Base-by-base conservation (phyloP, 2,329 filamentous ascomycete genomes). In the Epichloe glyceriae region DNA sequence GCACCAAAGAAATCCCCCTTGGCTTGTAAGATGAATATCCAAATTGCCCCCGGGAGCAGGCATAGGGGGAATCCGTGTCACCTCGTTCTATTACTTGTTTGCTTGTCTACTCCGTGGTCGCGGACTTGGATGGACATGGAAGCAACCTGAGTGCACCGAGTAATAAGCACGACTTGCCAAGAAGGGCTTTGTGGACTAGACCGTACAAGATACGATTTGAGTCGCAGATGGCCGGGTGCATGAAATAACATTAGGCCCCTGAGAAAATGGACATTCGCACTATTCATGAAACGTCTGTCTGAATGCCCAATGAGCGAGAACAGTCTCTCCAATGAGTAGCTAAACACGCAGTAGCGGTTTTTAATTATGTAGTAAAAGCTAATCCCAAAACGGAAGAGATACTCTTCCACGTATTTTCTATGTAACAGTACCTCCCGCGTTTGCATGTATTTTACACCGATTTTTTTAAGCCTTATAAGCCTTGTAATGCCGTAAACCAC, bases 41-140 rank as follows among this genome's bases (percentile, higher is more conserved):
- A 33, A 33, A 26, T n/a, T 44, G 14, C 12, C 20, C 39, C 39
- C 15, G 26, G 11, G 15, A 15, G 42, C 22, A 17, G 12, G 42
- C 42, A 44, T 30, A 17, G 20, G 6, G 19, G 7, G 22, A 17
- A 17, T 30, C 42, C 22, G 12, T 44, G 42, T 44, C 20, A 26
- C 42, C n/a, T n/a, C 44, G n/a, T 46, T 37, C 30, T 8, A 30
- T 30, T 11, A 11, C 30, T 30, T 30, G 30, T 11, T 30, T 38
- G 17, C 33, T 46, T 4, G n/a, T 44, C 42, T 34, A 15, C 47
- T 42, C 38, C 39, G 47, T 44, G 30, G 19, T 17, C 40, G 19
- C 47, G 47, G 47, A 43, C 39, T 19, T 42, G 47, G 20, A 7
- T 43, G 47, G 39, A 48, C 44, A 30, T 47, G 42, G 20, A 42